These are phyloP conservation scores for Tolypocladium paradoxum DNA, from an alignment of 2,329 filamentous ascomycete species.

Conservation along the genomic window DNA sequence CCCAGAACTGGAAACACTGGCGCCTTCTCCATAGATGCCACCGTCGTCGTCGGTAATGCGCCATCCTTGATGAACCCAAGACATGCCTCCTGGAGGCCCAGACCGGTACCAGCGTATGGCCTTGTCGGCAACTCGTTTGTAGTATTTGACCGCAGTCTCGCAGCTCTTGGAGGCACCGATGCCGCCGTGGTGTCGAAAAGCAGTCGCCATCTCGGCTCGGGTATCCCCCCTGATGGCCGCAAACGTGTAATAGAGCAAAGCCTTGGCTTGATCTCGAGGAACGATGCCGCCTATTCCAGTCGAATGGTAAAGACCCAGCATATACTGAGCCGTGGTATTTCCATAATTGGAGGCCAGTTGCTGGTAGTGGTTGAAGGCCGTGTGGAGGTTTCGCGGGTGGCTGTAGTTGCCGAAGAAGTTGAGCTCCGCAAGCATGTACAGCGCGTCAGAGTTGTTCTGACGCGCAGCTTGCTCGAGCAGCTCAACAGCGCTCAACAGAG, in stretches of 20 bases:
- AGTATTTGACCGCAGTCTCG: slow-evolving; percentile 74
- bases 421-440: slow-evolving; percentile 84
- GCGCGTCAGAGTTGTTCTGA: slow-evolving; percentile 64
- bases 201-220: slow-evolving; percentile 86
- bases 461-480: slow-evolving; percentile 41
- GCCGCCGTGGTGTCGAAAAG: slow-evolving; percentile 73
- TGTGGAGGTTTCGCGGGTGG: slow-evolving; percentile 68
- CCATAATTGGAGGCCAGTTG: slow-evolving; percentile 65
- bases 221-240: slow-evolving; percentile 76
- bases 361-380: slow-evolving; percentile 73
- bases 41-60: slow-evolving; percentile 83
- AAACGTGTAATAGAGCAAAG: slow-evolving; percentile 88
- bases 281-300: slow-evolving; percentile 80
- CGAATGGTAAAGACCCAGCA: slow-evolving; percentile 92
- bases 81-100: slow-evolving; percentile 79
- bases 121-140: slow-evolving; percentile 89
- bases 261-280: slow-evolving; percentile 77
- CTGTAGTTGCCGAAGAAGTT: slow-evolving; percentile 95
- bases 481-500: slow-evolving; percentile 38
- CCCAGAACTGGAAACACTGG: slow-evolving; percentile 80
- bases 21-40: slow-evolving; percentile 90
- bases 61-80: slow-evolving; percentile 67
- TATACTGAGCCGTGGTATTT: slow-evolving; percentile 88
- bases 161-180: slow-evolving; percentile 81
- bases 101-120: slow-evolving; percentile 79